Conservation (phyloP, 306 rosid genomes). For the Trichosanthes cucumerina region DNA sequence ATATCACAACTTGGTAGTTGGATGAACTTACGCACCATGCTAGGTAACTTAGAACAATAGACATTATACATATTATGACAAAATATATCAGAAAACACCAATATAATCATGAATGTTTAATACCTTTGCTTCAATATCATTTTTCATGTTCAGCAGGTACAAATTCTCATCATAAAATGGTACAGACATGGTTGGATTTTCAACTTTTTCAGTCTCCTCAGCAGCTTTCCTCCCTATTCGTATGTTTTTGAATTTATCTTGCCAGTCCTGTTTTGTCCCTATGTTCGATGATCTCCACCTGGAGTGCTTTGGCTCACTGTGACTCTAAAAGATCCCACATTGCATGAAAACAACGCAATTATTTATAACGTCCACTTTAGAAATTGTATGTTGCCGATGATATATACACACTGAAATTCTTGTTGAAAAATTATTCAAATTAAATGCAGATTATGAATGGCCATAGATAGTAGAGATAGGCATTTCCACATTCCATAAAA, state of each 20-base stretch:
- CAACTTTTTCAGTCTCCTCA: conserved; percentile 54
- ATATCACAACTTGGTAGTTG: background rate
- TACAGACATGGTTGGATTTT: conserved; percentile 54
- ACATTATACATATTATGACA: background rate
- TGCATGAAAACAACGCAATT: background rate
- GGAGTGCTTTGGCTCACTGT: conserved; percentile 34
- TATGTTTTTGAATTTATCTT: conserved; percentile 63
- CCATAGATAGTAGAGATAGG: background rate
- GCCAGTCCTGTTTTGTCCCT: conserved; percentile 87
- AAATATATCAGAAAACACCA: background rate
- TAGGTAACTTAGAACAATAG: background rate
- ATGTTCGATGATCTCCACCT: conserved; percentile 66
- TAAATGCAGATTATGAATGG: background rate
- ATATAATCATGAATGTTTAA: background rate
- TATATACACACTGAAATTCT: background rate
- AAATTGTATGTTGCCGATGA: background rate
- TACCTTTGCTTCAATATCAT: conserved; percentile 81
- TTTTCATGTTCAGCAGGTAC: conserved; percentile 72
- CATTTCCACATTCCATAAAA: background rate
- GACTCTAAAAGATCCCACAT: conserved; percentile 33
- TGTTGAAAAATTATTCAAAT: background rate
- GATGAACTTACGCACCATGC: background rate
- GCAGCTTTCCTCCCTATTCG: conserved; percentile 59
- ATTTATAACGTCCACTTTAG: background rate
- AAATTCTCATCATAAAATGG: conserved; percentile 79